phyloP scores from a whole-genome alignment of 805 yeast genomes.

The Lipomyces chichibuensis region DNA sequence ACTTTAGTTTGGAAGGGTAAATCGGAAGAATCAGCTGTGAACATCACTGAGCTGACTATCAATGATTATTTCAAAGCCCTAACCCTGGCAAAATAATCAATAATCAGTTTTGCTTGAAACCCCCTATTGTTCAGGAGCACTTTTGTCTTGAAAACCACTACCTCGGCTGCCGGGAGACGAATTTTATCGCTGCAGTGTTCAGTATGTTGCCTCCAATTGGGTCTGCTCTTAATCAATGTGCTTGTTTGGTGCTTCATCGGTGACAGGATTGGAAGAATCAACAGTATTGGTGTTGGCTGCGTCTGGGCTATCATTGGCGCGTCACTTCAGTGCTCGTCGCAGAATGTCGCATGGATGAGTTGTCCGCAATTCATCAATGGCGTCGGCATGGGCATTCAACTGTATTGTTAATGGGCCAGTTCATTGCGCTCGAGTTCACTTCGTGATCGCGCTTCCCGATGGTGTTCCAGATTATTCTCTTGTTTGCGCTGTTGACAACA shows the following conservation, averaged over 20 bases:
- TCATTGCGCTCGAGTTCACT: constrained; percentile 69
- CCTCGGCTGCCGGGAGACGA: too few species aligned
- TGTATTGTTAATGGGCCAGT: constrained; percentile 42
- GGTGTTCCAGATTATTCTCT: constrained; percentile 65
- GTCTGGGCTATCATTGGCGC: constrained; percentile 59
- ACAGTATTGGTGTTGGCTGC: constrained; percentile 57
- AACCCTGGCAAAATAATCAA: too few species aligned
- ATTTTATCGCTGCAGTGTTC: too few species aligned
- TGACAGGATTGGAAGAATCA: constrained; percentile 63
- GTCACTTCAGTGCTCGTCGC: constrained; percentile 54
- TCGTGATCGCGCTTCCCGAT: constrained; percentile 73
- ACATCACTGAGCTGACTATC: too few species aligned
- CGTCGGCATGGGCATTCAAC: constrained; percentile 40
- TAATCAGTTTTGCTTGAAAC: too few species aligned
- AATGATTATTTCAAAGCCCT: too few species aligned
- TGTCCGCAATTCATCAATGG: constrained; percentile 60
- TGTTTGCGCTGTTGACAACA: constrained; percentile 60
- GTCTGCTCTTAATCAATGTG: too few species aligned
- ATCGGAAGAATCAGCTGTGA: too few species aligned
- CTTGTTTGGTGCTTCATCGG: constrained; percentile 47
- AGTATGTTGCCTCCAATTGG: too few species aligned
- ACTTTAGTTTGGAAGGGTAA: too few species aligned
- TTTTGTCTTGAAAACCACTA: too few species aligned
- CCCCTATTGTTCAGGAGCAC: too few species aligned
- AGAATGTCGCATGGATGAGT: constrained; percentile 61